Conservation (phyloP, 2,329 filamentous ascomycete genomes). For the Calonectria hongkongensis region DNA sequence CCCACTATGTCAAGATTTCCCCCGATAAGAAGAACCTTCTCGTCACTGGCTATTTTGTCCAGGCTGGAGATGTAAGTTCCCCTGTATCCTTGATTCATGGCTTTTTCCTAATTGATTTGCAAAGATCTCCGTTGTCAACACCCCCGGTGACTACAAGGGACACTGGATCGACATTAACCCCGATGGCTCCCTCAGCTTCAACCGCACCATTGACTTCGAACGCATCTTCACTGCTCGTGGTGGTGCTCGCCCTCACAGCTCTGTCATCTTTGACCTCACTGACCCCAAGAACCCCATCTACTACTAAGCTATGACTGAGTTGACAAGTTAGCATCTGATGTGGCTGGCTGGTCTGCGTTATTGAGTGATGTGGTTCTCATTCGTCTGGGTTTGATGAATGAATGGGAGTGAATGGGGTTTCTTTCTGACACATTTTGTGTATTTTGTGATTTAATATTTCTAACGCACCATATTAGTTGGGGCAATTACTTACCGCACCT, state of each 20-base stretch:
- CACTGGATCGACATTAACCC: conserved; percentile 76
- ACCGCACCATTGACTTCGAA: conserved; percentile 75
- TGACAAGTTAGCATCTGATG: background rate
- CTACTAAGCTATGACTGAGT: conserved; percentile 58
- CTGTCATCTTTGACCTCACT: conserved; percentile 74
- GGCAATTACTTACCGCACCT: conserved; percentile 2
- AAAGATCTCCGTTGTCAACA: conserved; percentile 75
- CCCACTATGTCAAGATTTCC: conserved; percentile 79
- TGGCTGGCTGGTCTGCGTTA: background rate
- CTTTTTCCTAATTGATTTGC: conserved; percentile 34
- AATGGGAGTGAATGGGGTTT: conserved; percentile 4
- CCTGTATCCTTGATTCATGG: background rate
- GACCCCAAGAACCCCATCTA: conserved; percentile 71
- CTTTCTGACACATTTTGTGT: background rate
- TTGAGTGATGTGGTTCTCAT: background rate
- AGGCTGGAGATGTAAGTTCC: conserved; percentile 69
- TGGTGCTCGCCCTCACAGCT: conserved; percentile 74
- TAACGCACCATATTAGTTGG: background rate
- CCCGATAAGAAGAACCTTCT: conserved; percentile 79
- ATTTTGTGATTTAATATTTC: conserved; percentile 11
- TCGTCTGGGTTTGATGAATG: conserved; percentile 1
- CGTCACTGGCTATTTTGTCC: conserved; percentile 80
- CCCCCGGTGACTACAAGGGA: conserved; percentile 77
- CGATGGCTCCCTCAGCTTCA: conserved; percentile 75
- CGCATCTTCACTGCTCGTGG: conserved; percentile 71